Percentiles rank a stretch among this genome's conserved stretches.
phyloP scores from a whole-genome alignment of 2,329 filamentous ascomycete species.

The Ceratocystis cacaofunesta region DNA sequence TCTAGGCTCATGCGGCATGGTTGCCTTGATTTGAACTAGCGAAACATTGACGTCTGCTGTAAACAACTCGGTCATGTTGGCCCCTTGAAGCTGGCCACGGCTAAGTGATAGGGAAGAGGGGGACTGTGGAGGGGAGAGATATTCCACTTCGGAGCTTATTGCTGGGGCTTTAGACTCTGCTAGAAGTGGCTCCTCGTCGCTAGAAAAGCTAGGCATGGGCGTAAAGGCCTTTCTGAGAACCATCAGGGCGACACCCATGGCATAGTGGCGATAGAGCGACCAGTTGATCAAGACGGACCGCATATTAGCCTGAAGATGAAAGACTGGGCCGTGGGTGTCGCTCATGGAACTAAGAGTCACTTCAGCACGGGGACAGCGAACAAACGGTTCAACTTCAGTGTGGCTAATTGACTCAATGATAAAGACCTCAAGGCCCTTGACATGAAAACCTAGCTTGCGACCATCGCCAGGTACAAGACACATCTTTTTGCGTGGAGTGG shows the following conservation, averaged over 20 bases:
- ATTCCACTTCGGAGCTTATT: conserved; percentile 19
- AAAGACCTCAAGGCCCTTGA: conserved; percentile 73
- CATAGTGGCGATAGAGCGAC: conserved; percentile 86
- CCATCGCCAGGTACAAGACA: conserved; percentile 53
- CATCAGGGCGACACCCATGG: conserved; percentile 64
- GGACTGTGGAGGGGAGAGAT: conserved; percentile 27
- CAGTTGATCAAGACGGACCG: conserved; percentile 73
- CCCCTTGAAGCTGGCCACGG: conserved; percentile 6
- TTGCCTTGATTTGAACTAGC: conserved; percentile 74
- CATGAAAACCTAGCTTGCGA: conserved; percentile 63
- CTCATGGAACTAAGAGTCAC: conserved; percentile 71
- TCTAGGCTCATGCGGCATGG: conserved; percentile 76
- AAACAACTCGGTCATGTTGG: conserved; percentile 45
- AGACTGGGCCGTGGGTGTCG: conserved; percentile 72
- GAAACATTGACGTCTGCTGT: conserved; percentile 69
- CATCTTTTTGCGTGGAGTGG: conserved; percentile 32
- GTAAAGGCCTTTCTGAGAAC: conserved; percentile 38
- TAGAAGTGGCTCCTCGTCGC: not conserved
- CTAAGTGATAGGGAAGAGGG: conserved; percentile 11
- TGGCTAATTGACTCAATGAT: conserved; percentile 77
- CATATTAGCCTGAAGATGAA: conserved; percentile 71
- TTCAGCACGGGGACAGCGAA: conserved; percentile 76
- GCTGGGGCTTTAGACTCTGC: conserved; percentile 19
- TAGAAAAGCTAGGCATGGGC: conserved; percentile 15
- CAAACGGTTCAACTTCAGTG: conserved; percentile 71